Percentiles rank a stretch among this genome's conserved stretches.
phyloP scores from a whole-genome alignment of 306 rosid genomes.

The Echinosophora koreensis region DNA sequence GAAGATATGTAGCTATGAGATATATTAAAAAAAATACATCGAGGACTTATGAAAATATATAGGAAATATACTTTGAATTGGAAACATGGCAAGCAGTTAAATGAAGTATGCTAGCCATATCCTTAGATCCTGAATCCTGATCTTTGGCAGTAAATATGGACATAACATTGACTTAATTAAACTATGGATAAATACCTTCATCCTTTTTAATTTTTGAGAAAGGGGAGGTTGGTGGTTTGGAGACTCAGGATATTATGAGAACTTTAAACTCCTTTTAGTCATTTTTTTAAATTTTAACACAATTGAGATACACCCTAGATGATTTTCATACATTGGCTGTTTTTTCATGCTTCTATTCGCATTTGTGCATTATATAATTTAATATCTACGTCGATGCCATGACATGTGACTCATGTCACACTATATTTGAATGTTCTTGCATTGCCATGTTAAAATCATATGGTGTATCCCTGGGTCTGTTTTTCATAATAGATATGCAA shows the following conservation, averaged over 20 bases:
- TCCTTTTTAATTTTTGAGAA: neutral
- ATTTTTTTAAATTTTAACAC: too few species aligned
- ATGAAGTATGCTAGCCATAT: neutral
- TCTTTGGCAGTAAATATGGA: constrained; percentile 2
- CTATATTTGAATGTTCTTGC: neutral
- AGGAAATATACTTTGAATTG: neutral
- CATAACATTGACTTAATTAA: neutral
- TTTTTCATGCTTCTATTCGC: too few species aligned
- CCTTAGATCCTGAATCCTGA: neutral
- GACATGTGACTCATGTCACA: neutral
- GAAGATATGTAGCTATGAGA: neutral
- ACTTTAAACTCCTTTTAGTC: too few species aligned
- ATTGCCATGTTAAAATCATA: neutral
- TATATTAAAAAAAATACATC: neutral
- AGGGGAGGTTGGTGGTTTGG: neutral
- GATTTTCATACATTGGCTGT: too few species aligned
- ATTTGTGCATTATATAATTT: neutral
- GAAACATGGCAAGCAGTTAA: neutral
- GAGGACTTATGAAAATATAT: neutral
- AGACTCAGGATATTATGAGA: neutral
- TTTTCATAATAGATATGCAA: neutral
- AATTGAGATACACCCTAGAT: too few species aligned
- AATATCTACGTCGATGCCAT: neutral
- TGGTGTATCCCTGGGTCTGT: neutral
- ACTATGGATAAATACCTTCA: neutral